These are phyloP conservation scores for Annona cherimola DNA, from an alignment of 164 flowering plant species.

Conservation along the genomic window DNA sequence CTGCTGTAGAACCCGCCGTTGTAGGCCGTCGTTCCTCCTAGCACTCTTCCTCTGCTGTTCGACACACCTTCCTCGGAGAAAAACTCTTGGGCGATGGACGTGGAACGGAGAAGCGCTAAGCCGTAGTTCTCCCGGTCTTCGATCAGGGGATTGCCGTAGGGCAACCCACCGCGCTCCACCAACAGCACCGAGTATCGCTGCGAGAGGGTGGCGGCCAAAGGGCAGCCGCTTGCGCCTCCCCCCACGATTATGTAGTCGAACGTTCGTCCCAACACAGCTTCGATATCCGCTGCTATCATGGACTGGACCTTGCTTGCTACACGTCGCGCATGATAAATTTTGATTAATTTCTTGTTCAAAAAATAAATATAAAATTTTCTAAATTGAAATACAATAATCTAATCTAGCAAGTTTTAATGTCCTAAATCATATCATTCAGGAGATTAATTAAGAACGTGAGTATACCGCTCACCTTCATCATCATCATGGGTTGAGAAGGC, in stretches of 20 bases:
- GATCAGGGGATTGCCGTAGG: slow-evolving; percentile 13
- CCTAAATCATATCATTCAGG: too few relatives aligned
- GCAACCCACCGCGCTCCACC: slow-evolving; percentile 25
- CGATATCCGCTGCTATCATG: slow-evolving; percentile 27
- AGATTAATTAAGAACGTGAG: too few relatives aligned
- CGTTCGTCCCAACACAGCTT: slow-evolving; percentile 37
- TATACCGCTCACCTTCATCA: too few relatives aligned
- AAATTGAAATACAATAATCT: too few relatives aligned
- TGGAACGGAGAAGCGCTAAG: slow-evolving; percentile 19
- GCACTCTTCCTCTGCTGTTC: slow-evolving; percentile 33
- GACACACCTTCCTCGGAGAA: slow-evolving; percentile 32
- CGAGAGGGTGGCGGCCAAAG: slow-evolving; percentile 42
- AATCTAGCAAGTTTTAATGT: too few relatives aligned
- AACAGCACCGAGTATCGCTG: too few relatives aligned
- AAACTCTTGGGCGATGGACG: slow-evolving; percentile 30
- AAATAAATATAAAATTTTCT: too few relatives aligned
- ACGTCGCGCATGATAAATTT: too few relatives aligned
- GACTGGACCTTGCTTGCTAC: slow-evolving; percentile 16
- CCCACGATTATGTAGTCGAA: too few relatives aligned
- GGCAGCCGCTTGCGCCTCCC: too few relatives aligned
- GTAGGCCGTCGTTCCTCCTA: slow-evolving; percentile 35
- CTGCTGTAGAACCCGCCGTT: slow-evolving; percentile 37
- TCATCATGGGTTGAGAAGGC: too few relatives aligned
- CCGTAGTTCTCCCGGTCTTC: slow-evolving; percentile 10
- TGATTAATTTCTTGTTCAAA: too few relatives aligned